These are phyloP conservation scores for Mycena latifolia DNA, from an alignment of 768 basidiomycete species.

Conservation along the genomic window DNA sequence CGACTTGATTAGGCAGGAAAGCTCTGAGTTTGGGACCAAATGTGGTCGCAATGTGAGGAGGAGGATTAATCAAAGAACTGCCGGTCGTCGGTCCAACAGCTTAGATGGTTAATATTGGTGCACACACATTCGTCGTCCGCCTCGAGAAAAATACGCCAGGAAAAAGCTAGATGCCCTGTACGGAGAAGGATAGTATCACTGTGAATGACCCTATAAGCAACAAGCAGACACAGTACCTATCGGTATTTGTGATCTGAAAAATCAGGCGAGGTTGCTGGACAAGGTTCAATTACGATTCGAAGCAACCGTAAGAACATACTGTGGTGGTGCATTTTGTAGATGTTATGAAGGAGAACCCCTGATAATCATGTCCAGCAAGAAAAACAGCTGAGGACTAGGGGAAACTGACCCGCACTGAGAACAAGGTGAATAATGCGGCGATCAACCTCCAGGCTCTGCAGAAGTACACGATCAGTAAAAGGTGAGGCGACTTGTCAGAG, in stretches of 20 bases:
- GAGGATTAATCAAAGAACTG: slow-evolving; percentile 57
- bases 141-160: slow-evolving; percentile 71
- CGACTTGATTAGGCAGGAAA: slow-evolving; percentile 55
- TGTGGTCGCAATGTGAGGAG: slow-evolving; percentile 54
- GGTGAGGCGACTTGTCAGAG: not conserved
- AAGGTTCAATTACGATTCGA: slow-evolving; percentile 25
- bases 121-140: slow-evolving; percentile 63
- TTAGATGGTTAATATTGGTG: slow-evolving; percentile 26
- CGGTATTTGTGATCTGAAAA: slow-evolving; percentile 67
- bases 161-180: slow-evolving; percentile 72
- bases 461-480: slow-evolving; percentile 26
- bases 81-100: not conserved
- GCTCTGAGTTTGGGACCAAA: slow-evolving; percentile 54
- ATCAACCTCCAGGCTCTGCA: slow-evolving; percentile 72
- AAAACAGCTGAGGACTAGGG: slow-evolving; percentile 22
- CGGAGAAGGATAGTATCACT: too few species aligned
- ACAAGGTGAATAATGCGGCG: slow-evolving; percentile 67
- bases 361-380: slow-evolving; percentile 25
- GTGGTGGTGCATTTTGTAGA: slow-evolving; percentile 67
- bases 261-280: slow-evolving; percentile 73
- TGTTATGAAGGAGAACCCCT: slow-evolving; percentile 83
- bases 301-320: slow-evolving; percentile 50
- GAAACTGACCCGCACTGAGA: slow-evolving; percentile 66
- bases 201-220: too few species aligned
- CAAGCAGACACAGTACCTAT: too few species aligned